Percentiles rank a stretch among this genome's conserved stretches.
phyloP scores from a whole-genome alignment of 805 yeast genomes.

The Candida berthetii region DNA sequence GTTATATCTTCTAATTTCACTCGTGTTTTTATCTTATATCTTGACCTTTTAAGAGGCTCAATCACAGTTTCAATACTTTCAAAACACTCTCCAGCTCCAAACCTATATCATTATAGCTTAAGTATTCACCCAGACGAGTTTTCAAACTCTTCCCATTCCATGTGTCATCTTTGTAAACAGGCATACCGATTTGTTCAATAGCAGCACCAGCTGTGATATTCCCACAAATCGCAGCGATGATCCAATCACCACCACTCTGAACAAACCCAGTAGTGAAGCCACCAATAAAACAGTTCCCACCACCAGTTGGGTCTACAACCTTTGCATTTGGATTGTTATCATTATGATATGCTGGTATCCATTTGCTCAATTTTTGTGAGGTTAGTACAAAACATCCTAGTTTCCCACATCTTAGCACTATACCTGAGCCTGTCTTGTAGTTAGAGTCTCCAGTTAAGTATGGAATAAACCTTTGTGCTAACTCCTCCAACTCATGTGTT shows the following conservation, averaged over 20 bases:
- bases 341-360: conserved; percentile 75
- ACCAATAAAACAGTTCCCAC: conserved; percentile 88
- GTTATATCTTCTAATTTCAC: too few species aligned
- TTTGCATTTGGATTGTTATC: conserved; percentile 26
- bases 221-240: conserved; percentile 57
- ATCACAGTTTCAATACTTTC: not conserved
- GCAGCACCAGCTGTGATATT: conserved; percentile 74
- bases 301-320: conserved; percentile 91
- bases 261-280: conserved; percentile 63
- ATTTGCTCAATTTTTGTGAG: conserved; percentile 17
- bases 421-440: conserved; percentile 30
- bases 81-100: not conserved
- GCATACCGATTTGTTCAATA: conserved; percentile 79
- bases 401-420: conserved; percentile 73
- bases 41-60: too few species aligned
- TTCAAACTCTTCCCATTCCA: conserved; percentile 58
- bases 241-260: conserved; percentile 39
- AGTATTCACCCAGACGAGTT: conserved; percentile 39
- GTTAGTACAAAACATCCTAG: conserved; percentile 55
- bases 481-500: conserved; percentile 30
- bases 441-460: conserved; percentile 29
- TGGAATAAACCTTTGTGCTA: conserved; percentile 35
- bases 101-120: conserved; percentile 2
- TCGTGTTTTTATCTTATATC: too few species aligned
- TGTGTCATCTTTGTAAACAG: conserved; percentile 28